Evolutionary conservation across 2,329 filamentous ascomycete genomes (phyloP).

Genomic region (Aspergillus sp.): DNA sequence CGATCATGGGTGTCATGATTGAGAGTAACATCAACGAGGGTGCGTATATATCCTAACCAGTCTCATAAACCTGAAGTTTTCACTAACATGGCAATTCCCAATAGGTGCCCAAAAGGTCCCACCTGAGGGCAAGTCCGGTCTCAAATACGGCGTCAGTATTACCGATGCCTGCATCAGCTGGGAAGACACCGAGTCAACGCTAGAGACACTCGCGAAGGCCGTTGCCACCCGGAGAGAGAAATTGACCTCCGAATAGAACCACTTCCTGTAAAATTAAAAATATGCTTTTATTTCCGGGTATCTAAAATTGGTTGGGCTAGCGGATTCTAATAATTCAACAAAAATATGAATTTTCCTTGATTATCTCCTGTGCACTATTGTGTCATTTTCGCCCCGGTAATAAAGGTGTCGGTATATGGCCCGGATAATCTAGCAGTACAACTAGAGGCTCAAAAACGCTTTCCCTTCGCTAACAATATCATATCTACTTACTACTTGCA

Average conservation of each 20-base stretch:
- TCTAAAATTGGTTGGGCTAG: constrained; percentile 2
- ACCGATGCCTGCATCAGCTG: constrained; percentile 96
- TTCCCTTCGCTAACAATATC: background rate
- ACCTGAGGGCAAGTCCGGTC: constrained; percentile 75
- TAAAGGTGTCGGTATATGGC: background rate
- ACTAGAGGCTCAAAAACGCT: background rate
- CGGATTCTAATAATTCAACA: background rate
- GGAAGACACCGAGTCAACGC: constrained; percentile 80
- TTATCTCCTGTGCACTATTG: no score
- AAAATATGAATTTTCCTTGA: background rate
- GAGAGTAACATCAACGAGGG: constrained; percentile 96
- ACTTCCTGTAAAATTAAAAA: background rate
- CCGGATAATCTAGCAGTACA: background rate
- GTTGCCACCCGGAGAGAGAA: constrained; percentile 70
- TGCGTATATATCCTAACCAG: constrained; percentile 38
- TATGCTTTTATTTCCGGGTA: background rate
- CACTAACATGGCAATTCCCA: constrained; percentile 3
- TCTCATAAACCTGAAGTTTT: background rate
- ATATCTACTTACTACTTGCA: background rate
- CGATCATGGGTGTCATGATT: constrained; percentile 97
- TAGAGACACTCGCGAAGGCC: constrained; percentile 75
- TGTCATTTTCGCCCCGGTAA: no score
- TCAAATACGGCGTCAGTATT: constrained; percentile 94
- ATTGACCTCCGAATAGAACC: constrained; percentile 14
- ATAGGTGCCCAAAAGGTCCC: constrained; percentile 83